Percentiles rank a stretch among this genome's conserved stretches.
Evolutionary conservation across 148 eudicot species (phyloP).

Genomic region (Fagopyrum homotropicum): DNA sequence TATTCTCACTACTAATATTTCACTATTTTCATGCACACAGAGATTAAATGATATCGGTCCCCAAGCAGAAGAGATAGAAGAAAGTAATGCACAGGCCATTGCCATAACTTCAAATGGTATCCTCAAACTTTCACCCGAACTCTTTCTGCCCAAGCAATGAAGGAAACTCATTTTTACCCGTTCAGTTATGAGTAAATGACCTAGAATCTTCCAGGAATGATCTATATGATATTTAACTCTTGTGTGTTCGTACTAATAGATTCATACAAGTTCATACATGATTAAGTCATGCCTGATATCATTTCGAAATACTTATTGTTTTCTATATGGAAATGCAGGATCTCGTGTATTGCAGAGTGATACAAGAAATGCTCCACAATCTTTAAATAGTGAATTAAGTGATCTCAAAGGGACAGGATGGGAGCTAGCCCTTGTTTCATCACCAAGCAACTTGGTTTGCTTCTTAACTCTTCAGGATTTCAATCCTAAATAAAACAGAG

Average conservation of each 20-base stretch:
- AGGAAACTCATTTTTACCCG: too few species aligned
- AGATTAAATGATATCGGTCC: constrained; percentile 66
- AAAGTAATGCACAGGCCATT: constrained; percentile 82
- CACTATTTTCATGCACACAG: constrained; percentile 20
- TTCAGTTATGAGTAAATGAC: too few species aligned
- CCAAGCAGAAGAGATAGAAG: constrained; percentile 54
- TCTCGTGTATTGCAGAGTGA: neutral
- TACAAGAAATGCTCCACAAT: neutral
- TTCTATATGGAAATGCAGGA: neutral
- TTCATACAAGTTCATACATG: too few species aligned
- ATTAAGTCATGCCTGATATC: too few species aligned
- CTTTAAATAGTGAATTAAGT: constrained; percentile 28
- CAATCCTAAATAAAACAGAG: neutral
- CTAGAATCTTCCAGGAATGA: too few species aligned
- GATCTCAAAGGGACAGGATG: constrained; percentile 68
- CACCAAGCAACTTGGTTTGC: constrained; percentile 78
- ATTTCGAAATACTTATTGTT: neutral
- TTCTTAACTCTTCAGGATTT: neutral
- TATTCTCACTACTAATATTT: constrained; percentile 44
- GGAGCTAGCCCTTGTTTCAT: constrained; percentile 86
- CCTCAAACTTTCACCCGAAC: too few species aligned
- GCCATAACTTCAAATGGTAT: constrained; percentile 79
- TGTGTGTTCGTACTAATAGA: too few species aligned
- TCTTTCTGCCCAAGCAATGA: too few species aligned
- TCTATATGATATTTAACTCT: too few species aligned